These are phyloP conservation scores for Porphyrellus cyaneotinctus DNA, from an alignment of 768 basidiomycete species.

Conservation along the genomic window DNA sequence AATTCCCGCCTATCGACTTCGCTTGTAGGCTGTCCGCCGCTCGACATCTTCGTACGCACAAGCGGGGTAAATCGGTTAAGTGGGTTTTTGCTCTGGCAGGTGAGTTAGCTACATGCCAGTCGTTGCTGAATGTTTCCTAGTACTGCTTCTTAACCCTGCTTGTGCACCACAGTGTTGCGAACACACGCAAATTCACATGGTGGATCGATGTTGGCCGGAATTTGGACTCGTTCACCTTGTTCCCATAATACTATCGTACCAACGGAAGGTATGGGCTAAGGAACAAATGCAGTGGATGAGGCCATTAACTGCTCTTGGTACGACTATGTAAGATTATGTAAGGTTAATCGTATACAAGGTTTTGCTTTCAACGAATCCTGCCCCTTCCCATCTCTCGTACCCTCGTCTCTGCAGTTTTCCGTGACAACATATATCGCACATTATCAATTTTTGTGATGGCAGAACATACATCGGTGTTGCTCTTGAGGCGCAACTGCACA, in stretches of 20 bases:
- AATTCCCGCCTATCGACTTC: conserved; percentile 64
- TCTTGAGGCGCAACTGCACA: too few relatives aligned
- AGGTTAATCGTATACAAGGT: too few relatives aligned
- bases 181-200: conserved; percentile 83
- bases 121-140: too few relatives aligned
- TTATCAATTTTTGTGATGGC: too few relatives aligned
- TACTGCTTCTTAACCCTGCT: too few relatives aligned
- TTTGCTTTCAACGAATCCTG: too few relatives aligned
- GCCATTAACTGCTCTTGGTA: too few relatives aligned
- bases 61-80: conserved; percentile 61
- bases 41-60: conserved; percentile 88
- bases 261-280: conserved; percentile 57
- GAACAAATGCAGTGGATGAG: not conserved
- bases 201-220: conserved; percentile 84
- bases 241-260: conserved; percentile 84
- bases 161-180: conserved; percentile 59
- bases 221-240: conserved; percentile 85
- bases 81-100: conserved; percentile 60
- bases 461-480: too few relatives aligned
- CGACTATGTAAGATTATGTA: too few relatives aligned
- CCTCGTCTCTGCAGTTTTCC: too few relatives aligned
- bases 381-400: too few relatives aligned
- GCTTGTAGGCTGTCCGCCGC: conserved; percentile 64
- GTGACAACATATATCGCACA: too few relatives aligned
- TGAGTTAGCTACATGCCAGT: conserved; percentile 20